Conservation (phyloP, 257 asterid genomes). For the Solanum acaule region DNA sequence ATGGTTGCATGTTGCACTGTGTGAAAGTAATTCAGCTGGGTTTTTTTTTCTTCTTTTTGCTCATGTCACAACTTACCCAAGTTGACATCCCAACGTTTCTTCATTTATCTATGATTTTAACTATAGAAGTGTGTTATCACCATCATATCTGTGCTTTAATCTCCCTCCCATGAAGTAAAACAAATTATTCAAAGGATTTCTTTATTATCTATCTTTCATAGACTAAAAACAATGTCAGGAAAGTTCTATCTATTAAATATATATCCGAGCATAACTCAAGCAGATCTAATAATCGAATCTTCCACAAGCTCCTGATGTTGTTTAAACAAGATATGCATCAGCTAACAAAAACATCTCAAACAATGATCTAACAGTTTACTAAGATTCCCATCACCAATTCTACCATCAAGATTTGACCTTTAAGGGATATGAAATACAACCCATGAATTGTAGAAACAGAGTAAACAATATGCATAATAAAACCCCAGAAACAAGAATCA, state of each 20-base stretch:
- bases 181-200: not conserved
- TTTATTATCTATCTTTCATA: not conserved
- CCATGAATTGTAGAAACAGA: not conserved
- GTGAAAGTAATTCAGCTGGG: too few relatives aligned
- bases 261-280: not conserved
- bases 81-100: not conserved
- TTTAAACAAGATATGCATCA: not conserved
- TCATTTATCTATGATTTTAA: not conserved
- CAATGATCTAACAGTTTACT: not conserved
- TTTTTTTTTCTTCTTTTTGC: not conserved
- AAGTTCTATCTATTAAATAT: not conserved
- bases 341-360: not conserved
- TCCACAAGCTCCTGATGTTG: not conserved
- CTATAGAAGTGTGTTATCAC: not conserved
- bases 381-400: not conserved
- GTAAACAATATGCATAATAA: not conserved
- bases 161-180: not conserved
- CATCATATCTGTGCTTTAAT: not conserved
- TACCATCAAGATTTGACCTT: not conserved
- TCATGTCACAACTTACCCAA: not conserved
- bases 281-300: not conserved
- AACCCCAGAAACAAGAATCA: not conserved
- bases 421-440: not conserved
- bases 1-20: too few relatives aligned
- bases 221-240: not conserved